Conservation (phyloP, 345 rosid species). For the Conringia planisiliqua region DNA sequence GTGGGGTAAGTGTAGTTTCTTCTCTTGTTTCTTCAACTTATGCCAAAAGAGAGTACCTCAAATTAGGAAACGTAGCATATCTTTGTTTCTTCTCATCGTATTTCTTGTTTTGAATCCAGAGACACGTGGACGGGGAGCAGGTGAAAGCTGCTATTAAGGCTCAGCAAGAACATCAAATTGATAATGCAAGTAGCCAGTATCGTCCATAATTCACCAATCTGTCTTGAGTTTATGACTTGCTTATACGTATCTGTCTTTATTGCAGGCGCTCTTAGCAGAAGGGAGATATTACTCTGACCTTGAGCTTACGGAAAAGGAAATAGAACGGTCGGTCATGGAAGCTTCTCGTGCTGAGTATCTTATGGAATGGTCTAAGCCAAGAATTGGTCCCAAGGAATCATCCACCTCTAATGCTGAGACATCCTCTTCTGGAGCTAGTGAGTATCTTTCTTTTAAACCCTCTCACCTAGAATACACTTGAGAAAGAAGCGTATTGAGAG, state of each 20-base stretch:
- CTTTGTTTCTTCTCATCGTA: neutral
- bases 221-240: neutral
- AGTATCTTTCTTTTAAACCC: slow-evolving; percentile 34
- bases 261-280: slow-evolving; percentile 93
- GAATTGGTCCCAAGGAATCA: slow-evolving; percentile 58
- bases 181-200: slow-evolving; percentile 53
- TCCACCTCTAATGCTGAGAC: slow-evolving; percentile 83
- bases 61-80: neutral
- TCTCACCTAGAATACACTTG: slow-evolving; percentile 1
- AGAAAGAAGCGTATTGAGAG: neutral
- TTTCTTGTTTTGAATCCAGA: slow-evolving; percentile 46
- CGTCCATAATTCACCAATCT: neutral
- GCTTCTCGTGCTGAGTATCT: slow-evolving; percentile 97
- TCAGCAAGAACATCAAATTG: slow-evolving; percentile 97
- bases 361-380: slow-evolving; percentile 66
- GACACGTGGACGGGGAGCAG: slow-evolving; percentile 82
- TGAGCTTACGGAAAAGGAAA: slow-evolving; percentile 96
- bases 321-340: slow-evolving; percentile 91
- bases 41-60: neutral
- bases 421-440: slow-evolving; percentile 94
- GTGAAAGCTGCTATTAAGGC: slow-evolving; percentile 99
- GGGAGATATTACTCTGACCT: slow-evolving; percentile 76
- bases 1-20: slow-evolving; percentile 57
- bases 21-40: neutral
- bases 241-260: slow-evolving; percentile 10